phyloP scores from a whole-genome alignment of 306 rosid genomes.

The Prunus dulcis region DNA sequence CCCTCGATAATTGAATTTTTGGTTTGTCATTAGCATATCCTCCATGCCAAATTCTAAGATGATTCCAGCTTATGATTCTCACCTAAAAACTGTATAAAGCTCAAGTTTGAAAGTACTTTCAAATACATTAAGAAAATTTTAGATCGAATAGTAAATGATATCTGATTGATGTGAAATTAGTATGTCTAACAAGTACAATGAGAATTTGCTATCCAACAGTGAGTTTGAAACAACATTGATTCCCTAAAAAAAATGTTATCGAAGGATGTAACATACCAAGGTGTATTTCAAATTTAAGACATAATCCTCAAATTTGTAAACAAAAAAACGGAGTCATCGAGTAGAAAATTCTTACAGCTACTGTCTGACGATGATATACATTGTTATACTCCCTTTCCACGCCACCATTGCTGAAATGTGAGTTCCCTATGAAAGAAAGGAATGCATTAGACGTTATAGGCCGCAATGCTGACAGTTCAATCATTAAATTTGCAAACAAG shows the following conservation, averaged over 20 bases:
- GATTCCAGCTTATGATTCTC: no score
- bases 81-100: no score
- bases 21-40: neutral
- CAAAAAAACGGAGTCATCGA: neutral
- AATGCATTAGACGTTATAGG: constrained; percentile 13
- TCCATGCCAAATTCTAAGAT: no score
- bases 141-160: neutral
- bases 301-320: constrained; percentile 1
- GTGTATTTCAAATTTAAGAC: neutral
- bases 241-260: no score
- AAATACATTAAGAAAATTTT: neutral
- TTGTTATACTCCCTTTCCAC: constrained; percentile 48
- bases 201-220: neutral
- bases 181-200: neutral
- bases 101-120: no score
- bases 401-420: constrained; percentile 42
- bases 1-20: neutral
- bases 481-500: neutral
- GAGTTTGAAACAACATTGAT: neutral
- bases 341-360: constrained; percentile 40
- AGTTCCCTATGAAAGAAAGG: constrained; percentile 44
- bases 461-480: neutral
- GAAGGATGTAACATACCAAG: neutral
- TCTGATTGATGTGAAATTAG: neutral
- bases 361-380: constrained; percentile 31